Evolutionary conservation across 768 basidiomycete genomes (phyloP).

Genomic region (Boletus insuetus): DNA sequence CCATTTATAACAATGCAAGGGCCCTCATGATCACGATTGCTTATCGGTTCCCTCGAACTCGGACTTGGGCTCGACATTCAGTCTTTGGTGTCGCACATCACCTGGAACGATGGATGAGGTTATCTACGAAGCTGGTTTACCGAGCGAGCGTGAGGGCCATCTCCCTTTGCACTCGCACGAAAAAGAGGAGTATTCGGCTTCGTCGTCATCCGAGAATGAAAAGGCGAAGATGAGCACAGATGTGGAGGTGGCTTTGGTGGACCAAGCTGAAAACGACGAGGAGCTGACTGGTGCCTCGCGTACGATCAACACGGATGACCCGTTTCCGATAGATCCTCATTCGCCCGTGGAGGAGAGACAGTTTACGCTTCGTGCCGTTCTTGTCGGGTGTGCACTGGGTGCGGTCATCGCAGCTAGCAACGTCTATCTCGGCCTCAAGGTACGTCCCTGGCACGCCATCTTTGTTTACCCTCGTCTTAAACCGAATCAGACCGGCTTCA

Average conservation of each 20-base stretch:
- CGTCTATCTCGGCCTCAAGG: slow-evolving; percentile 65
- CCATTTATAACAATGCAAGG: neutral
- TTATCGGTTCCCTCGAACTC: neutral
- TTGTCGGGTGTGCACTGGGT: slow-evolving; percentile 51
- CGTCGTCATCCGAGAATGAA: neutral
- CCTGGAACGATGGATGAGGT: neutral
- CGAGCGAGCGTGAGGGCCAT: neutral
- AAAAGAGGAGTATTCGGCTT: neutral
- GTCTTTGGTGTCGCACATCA: neutral
- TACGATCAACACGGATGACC: slow-evolving; percentile 31
- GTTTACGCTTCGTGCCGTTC: slow-evolving; percentile 49
- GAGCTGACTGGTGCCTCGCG: neutral
- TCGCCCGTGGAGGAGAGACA: slow-evolving; percentile 42
- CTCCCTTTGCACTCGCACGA: neutral
- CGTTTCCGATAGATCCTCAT: slow-evolving; percentile 54
- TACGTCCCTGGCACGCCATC: neutral
- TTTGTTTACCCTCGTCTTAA: neutral
- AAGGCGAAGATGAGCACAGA: neutral
- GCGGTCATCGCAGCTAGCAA: slow-evolving; percentile 59
- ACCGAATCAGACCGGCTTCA: slow-evolving; percentile 50
- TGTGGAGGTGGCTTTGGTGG: slow-evolving; percentile 1
- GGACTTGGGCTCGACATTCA: neutral
- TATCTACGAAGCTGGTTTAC: neutral
- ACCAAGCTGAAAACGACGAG: neutral
- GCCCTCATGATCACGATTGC: neutral